These are phyloP conservation scores for Talaromyces sp. DNA, from an alignment of 2,329 filamentous ascomycete genomes.

Conservation along the genomic window DNA sequence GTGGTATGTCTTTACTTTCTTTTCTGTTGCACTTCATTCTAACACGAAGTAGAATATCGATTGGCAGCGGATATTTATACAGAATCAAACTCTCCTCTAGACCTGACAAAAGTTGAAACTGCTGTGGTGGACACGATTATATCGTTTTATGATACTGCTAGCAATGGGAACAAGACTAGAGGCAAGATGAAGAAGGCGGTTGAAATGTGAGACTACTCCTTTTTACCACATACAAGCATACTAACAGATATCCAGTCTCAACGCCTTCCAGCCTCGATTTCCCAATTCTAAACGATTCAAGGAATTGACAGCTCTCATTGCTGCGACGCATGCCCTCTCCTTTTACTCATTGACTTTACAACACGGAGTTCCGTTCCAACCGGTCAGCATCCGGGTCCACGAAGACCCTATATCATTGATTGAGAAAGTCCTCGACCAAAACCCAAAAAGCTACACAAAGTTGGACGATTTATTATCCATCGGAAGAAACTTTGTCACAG, in stretches of 20 bases:
- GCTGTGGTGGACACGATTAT: conserved; percentile 55
- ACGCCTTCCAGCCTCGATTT: conserved; percentile 45
- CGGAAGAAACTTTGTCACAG: conserved; percentile 56
- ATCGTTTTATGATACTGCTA: conserved; percentile 63
- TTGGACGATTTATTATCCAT: conserved; percentile 64
- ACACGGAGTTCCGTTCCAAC: conserved; percentile 64
- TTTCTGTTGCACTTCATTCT: neutral
- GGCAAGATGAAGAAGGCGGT: conserved; percentile 62
- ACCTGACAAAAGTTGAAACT: conserved; percentile 50
- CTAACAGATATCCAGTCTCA: conserved; percentile 32
- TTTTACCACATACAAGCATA: neutral
- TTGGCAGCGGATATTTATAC: conserved; percentile 45
- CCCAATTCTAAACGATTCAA: conserved; percentile 40
- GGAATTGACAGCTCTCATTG: conserved; percentile 55
- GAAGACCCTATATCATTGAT: conserved; percentile 60
- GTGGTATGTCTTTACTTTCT: conserved; percentile 33
- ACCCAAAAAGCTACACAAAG: conserved; percentile 61
- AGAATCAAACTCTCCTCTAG: conserved; percentile 38
- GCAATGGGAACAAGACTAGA: conserved; percentile 62
- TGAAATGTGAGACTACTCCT: conserved; percentile 50
- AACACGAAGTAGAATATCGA: conserved; percentile 37
- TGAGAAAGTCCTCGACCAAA: conserved; percentile 62
- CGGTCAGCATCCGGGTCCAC: conserved; percentile 65
- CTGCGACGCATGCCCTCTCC: conserved; percentile 63
- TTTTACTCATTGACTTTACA: conserved; percentile 65